Base-by-base conservation (phyloP, 306 rosid genomes). In the Glycyrrhiza uralensis region DNA sequence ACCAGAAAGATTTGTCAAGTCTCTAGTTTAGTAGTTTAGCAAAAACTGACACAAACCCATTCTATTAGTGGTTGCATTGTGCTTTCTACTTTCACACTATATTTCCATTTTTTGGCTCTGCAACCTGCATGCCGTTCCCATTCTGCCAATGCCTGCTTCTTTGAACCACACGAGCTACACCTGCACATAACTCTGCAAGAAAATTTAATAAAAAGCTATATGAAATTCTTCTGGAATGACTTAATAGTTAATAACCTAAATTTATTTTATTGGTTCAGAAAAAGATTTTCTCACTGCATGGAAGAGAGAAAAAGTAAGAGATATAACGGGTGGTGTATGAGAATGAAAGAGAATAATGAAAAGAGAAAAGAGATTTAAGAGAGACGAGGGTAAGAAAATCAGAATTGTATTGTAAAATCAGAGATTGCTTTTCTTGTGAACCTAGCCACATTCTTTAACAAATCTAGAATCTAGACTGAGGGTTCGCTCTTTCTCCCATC, bases 91-190 rank as follows among this genome's bases (percentile, higher is more conserved):
- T 84, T 93, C 84, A 93, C 97, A 62, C 92, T 93, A 63, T 65
- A 60, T 82, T 89, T 93, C 98, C 98, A 93, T 81, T 93, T 91
- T 83, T 83, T 93, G 19, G 98, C 96, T 89, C 80, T 89, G 79
- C 94, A 87, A 33, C 97, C 98, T 5, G 97, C 74, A 80, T 93
- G 98, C 23, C 77, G 77, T 77, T 93, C 98, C 97, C 98, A 93
- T 80, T 89, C 92, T 42, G 90, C 15, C 17, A 82, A 88, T 39
- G 81, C 82, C 60, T 86, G 88, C 89, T 84, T 88, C 75, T 68
- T 83, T 33, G 92, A 71, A 74, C 83, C 90, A 76, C 98, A 93
- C 0, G 80, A 73, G 72, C 86, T 89, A 65, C 98, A 93, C n/a
- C 62, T 79, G 74, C 98, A 90, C 54, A 87, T 62, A 51, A 93